Percentiles rank a stretch among this genome's conserved stretches.
These are phyloP conservation scores for Chalciporus chontae DNA, from an alignment of 768 basidiomycete species.

Conservation along the genomic window DNA sequence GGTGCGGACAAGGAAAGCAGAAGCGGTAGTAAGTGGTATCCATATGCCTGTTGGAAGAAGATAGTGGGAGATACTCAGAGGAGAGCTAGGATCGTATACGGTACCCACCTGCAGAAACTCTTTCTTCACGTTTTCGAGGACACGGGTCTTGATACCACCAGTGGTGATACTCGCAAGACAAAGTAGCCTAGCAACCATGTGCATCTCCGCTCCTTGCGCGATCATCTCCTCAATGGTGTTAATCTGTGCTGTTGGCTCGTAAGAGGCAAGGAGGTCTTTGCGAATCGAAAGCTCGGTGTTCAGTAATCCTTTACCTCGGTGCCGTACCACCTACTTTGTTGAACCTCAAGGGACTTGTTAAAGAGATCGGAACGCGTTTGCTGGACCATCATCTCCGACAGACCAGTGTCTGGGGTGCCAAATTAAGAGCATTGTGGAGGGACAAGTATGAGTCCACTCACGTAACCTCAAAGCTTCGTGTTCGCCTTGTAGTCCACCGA, in stretches of 20 bases:
- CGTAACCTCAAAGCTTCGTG: slow-evolving; percentile 87
- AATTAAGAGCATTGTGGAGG: slow-evolving; percentile 1
- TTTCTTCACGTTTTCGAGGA: slow-evolving; percentile 82
- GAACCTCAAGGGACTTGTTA: slow-evolving; percentile 89
- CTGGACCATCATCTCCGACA: slow-evolving; percentile 89
- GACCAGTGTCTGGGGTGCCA: slow-evolving; percentile 68
- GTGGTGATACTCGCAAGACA: slow-evolving; percentile 82
- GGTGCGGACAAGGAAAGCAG: slow-evolving; percentile 62
- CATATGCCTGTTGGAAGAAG: slow-evolving; percentile 54
- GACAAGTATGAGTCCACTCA: slow-evolving; percentile 37
- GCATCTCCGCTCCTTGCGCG: slow-evolving; percentile 80
- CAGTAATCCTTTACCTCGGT: slow-evolving; percentile 6
- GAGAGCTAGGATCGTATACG: slow-evolving; percentile 9
- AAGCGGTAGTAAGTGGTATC: slow-evolving; percentile 67
- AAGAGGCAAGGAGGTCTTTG: slow-evolving; percentile 90
- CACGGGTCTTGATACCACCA: slow-evolving; percentile 85
- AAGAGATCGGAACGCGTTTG: slow-evolving; percentile 84
- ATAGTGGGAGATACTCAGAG: slow-evolving; percentile 5
- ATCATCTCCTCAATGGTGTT: slow-evolving; percentile 89
- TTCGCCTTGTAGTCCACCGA: slow-evolving; percentile 89
- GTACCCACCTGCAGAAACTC: slow-evolving; percentile 77
- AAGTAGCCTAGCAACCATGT: slow-evolving; percentile 71
- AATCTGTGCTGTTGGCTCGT: slow-evolving; percentile 77
- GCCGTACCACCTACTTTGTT: slow-evolving; percentile 68
- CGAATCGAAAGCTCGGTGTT: not conserved